phyloP scores from a whole-genome alignment of 2,329 filamentous ascomycete genomes.

The Beauveria scarabaeidicola region DNA sequence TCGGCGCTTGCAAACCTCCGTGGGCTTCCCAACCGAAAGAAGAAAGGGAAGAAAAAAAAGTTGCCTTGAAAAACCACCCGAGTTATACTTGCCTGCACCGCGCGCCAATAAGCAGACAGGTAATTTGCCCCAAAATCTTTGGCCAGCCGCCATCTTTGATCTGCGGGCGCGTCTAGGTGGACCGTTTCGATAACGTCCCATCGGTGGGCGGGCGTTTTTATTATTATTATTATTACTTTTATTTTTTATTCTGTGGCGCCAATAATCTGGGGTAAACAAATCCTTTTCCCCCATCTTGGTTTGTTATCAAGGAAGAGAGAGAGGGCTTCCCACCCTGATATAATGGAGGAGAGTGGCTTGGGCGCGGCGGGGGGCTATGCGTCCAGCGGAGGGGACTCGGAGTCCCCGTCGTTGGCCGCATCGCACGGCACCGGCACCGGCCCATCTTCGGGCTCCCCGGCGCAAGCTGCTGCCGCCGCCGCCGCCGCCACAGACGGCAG shows the following conservation, averaged over 20 bases:
- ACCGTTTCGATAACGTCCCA: not conserved
- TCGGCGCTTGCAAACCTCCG: slow-evolving; percentile 9
- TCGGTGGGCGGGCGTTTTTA: not conserved
- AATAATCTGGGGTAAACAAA: not conserved
- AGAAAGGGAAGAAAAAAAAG: not conserved
- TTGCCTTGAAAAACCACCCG: not conserved
- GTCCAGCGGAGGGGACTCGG: not conserved
- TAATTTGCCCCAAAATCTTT: too few relatives aligned
- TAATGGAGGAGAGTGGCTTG: not conserved
- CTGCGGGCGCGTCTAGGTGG: not conserved
- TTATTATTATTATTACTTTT: too few relatives aligned
- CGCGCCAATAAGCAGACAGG: too few relatives aligned
- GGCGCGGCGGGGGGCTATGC: not conserved
- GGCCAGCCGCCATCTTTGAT: not conserved
- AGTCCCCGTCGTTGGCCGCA: not conserved
- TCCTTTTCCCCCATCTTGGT: too few relatives aligned
- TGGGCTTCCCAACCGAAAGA: not conserved
- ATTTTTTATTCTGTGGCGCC: not conserved
- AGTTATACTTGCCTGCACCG: too few relatives aligned
- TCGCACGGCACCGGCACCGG: not conserved
- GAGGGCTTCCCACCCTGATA: not conserved
- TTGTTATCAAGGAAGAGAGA: not conserved
- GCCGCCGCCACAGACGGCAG: slow-evolving; percentile 6
- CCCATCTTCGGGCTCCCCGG: not conserved
- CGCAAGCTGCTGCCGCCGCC: not conserved